Evolutionary conservation across 148 eudicot genomes (phyloP).

Genomic region (Gaultheria prostrata): DNA sequence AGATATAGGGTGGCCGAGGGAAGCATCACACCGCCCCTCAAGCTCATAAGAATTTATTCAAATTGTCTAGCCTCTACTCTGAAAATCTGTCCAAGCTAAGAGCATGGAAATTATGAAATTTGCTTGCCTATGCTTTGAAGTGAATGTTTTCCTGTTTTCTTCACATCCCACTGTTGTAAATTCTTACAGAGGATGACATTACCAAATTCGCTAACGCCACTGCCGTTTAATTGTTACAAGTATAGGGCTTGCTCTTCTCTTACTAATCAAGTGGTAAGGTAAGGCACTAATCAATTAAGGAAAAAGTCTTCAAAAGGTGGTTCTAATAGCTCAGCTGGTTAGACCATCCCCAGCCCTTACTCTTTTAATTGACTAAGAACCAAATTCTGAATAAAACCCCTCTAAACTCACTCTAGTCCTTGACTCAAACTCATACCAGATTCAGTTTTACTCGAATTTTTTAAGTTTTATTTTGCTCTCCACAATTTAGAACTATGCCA

Average conservation of each 20-base stretch:
- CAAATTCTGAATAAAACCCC: too few relatives aligned
- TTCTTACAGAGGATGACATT: too few relatives aligned
- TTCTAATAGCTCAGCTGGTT: neutral
- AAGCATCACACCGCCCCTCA: neutral
- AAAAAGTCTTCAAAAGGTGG: neutral
- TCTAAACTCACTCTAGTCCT: too few relatives aligned
- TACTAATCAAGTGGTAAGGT: neutral
- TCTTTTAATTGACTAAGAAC: too few relatives aligned
- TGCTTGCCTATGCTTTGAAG: neutral
- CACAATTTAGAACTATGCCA: too few relatives aligned
- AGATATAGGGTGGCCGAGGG: neutral
- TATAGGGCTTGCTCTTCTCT: neutral
- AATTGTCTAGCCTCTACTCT: neutral
- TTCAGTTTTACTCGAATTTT: too few relatives aligned
- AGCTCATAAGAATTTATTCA: neutral
- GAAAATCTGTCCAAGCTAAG: neutral
- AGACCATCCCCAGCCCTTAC: neutral
- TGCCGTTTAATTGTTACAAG: neutral
- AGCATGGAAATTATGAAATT: neutral
- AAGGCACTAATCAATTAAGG: neutral
- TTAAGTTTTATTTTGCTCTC: too few relatives aligned
- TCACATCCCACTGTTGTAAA: neutral
- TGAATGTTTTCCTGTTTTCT: neutral
- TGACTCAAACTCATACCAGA: too few relatives aligned
- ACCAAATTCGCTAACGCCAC: too few relatives aligned